phyloP scores from a whole-genome alignment of 345 rosid genomes.

The Hibiscus tridactylites region DNA sequence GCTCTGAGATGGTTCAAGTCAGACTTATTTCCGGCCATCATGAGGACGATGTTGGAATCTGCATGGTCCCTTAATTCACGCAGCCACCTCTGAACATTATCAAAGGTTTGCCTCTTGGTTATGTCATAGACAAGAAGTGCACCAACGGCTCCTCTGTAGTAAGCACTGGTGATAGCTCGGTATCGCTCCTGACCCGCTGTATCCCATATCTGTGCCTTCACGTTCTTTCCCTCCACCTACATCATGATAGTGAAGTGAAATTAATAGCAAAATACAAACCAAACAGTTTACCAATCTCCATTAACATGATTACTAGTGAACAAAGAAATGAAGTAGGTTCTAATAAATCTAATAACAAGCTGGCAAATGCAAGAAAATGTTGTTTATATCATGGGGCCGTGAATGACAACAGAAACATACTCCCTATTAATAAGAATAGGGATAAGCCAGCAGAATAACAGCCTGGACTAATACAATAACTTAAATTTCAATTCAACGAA shows the following conservation, averaged over 20 bases:
- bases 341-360: background rate
- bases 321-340: background rate
- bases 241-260: background rate
- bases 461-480: too few species aligned
- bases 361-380: background rate
- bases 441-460: too few species aligned
- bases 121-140: too few species aligned
- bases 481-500: too few species aligned
- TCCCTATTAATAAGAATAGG: too few species aligned
- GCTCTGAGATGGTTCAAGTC: background rate
- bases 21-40: background rate
- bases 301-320: background rate
- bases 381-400: background rate
- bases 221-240: background rate
- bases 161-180: background rate
- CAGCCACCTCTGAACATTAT: background rate
- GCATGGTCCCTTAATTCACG: background rate
- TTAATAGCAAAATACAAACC: background rate
- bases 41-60: background rate
- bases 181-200: background rate
- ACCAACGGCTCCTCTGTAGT: too few species aligned
- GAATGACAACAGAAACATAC: too few species aligned
- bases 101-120: too few species aligned
- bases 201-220: background rate
- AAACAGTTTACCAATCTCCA: background rate